These are phyloP conservation scores for Daldinia eschscholtzii DNA, from an alignment of 2,329 filamentous ascomycete genomes.

Conservation along the genomic window DNA sequence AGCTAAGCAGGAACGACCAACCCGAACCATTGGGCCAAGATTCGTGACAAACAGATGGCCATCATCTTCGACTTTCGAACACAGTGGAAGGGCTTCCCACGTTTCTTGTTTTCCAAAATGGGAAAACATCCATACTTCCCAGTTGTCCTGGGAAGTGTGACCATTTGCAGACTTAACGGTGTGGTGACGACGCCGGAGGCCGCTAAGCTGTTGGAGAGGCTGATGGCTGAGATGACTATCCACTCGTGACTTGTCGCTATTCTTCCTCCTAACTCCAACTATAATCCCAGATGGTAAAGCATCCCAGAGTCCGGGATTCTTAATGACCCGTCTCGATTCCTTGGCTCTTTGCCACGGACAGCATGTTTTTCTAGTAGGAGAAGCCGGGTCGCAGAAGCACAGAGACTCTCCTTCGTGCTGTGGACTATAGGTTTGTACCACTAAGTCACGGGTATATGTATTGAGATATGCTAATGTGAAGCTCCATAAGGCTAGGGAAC, in stretches of 20 bases:
- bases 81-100: slow-evolving; percentile 62
- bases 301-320: slow-evolving; percentile 76
- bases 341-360: slow-evolving; percentile 66
- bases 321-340: slow-evolving; percentile 65
- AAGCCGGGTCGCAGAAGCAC: slow-evolving; percentile 64
- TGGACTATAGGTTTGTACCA: slow-evolving; percentile 74
- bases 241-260: slow-evolving; percentile 44
- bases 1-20: slow-evolving; percentile 75
- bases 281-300: slow-evolving; percentile 70
- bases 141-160: slow-evolving; percentile 53
- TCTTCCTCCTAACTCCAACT: slow-evolving; percentile 70
- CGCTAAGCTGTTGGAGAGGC: slow-evolving; percentile 40
- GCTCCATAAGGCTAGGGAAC: slow-evolving; percentile 68
- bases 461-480: slow-evolving; percentile 75
- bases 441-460: slow-evolving; percentile 69
- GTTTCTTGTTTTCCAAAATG: slow-evolving; percentile 59
- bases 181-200: slow-evolving; percentile 51
- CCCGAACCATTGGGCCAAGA: slow-evolving; percentile 72
- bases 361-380: slow-evolving; percentile 58
- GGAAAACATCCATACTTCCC: slow-evolving; percentile 69
- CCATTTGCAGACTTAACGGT: slow-evolving; percentile 40
- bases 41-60: slow-evolving; percentile 73
- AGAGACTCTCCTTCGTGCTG: slow-evolving; percentile 67
- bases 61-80: slow-evolving; percentile 56
- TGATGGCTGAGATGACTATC: slow-evolving; percentile 39